Evolutionary conservation across 306 rosid species (phyloP).

Genomic region (Malus sieversii): DNA sequence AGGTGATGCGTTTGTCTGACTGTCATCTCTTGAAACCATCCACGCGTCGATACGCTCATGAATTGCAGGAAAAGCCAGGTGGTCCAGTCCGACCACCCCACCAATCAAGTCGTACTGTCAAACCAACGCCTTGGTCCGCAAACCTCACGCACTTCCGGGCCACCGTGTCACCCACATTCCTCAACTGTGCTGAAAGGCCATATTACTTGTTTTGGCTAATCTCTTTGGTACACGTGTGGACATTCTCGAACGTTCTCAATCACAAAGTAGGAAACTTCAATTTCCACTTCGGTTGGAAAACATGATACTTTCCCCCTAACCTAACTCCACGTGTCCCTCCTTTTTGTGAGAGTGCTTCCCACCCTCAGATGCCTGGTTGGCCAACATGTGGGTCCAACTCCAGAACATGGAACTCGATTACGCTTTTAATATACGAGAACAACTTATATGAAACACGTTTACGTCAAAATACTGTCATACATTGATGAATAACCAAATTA

Average conservation of each 20-base stretch:
- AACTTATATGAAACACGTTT: too few species aligned
- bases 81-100: not conserved
- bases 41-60: not conserved
- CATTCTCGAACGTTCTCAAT: slow-evolving; percentile 24
- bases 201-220: slow-evolving; percentile 22
- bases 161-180: not conserved
- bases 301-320: slow-evolving; percentile 30
- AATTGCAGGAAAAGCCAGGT: not conserved
- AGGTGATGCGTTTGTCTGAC: not conserved
- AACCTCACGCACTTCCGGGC: not conserved
- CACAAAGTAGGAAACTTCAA: not conserved
- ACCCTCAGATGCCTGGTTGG: slow-evolving; percentile 27
- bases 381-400: slow-evolving; percentile 27
- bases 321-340: slow-evolving; percentile 49
- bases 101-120: not conserved
- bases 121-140: not conserved
- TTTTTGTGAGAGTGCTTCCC: slow-evolving; percentile 22
- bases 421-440: not conserved
- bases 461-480: too few species aligned
- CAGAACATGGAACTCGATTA: slow-evolving; percentile 4
- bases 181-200: not conserved
- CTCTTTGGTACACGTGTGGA: slow-evolving; percentile 27
- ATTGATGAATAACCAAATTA: too few species aligned
- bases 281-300: slow-evolving; percentile 35
- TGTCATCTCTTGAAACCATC: too few species aligned